These are phyloP conservation scores for Fusarium xyrophilum DNA, from an alignment of 2,329 filamentous ascomycete species.

Conservation along the genomic window DNA sequence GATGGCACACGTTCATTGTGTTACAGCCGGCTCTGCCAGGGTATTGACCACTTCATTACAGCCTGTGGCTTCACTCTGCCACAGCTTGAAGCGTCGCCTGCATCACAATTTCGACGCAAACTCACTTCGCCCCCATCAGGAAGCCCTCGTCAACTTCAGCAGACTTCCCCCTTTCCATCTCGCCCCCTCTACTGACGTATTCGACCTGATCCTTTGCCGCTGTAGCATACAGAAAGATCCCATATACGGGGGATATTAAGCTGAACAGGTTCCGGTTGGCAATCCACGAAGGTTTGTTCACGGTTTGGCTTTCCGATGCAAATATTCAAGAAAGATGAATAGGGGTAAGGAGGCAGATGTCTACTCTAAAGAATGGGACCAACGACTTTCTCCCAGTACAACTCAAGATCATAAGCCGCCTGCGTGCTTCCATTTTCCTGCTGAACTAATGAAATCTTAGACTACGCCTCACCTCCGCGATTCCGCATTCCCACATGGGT, in stretches of 20 bases:
- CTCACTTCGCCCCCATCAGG: too few relatives aligned
- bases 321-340: neutral
- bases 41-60: neutral
- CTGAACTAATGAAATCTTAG: neutral
- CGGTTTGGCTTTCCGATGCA: neutral
- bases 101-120: neutral
- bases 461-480: too few relatives aligned
- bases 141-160: neutral
- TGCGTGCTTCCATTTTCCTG: neutral
- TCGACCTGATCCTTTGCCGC: neutral
- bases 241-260: too few relatives aligned
- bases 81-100: too few relatives aligned
- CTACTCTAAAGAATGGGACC: neutral
- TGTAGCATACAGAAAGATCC: too few relatives aligned
- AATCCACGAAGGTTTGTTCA: rapidly evolving
- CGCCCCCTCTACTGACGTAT: neutral
- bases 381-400: neutral
- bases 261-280: rapidly evolving
- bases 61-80: neutral
- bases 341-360: too few relatives aligned
- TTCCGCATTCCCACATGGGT: too few relatives aligned
- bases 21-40: neutral
- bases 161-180: neutral
- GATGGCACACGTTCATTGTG: too few relatives aligned
- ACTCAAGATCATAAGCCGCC: too few relatives aligned